These are phyloP conservation scores for Podospora didyma DNA, from an alignment of 495 filamentous ascomycete genomes.

Conservation along the genomic window DNA sequence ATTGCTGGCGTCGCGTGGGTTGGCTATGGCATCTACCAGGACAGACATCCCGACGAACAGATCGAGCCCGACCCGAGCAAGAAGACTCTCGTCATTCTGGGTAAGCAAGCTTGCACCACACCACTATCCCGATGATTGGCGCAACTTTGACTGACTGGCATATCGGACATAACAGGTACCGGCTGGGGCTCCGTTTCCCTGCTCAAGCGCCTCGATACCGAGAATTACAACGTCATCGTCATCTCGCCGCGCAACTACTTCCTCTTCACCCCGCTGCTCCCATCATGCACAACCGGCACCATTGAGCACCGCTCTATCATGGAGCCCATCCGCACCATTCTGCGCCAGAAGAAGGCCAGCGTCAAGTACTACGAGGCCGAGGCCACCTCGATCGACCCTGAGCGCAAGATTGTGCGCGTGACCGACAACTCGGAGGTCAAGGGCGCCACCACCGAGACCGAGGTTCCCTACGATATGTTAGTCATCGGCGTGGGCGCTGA, in stretches of 20 bases:
- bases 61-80: constrained; percentile 75
- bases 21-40: constrained; percentile 75
- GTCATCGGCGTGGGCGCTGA: constrained; percentile 96
- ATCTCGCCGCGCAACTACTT: constrained; percentile 98
- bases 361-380: constrained; percentile 99
- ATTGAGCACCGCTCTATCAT: constrained; percentile 99
- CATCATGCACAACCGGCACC: constrained; percentile 92
- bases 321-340: constrained; percentile 94
- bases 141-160: constrained; percentile 12
- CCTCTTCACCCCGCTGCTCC: constrained; percentile 96
- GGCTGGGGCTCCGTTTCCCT: constrained; percentile 97
- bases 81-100: constrained; percentile 96
- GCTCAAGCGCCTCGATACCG: constrained; percentile 95
- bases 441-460: constrained; percentile 75
- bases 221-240: constrained; percentile 97
- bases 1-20: constrained; percentile 65
- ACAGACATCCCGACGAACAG: constrained; percentile 80
- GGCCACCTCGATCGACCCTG: constrained; percentile 92
- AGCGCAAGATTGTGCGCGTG: constrained; percentile 80
- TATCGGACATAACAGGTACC: constrained; percentile 55
- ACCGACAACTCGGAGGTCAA: constrained; percentile 91
- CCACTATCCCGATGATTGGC: background rate
- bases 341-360: constrained; percentile 83
- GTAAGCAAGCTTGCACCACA: constrained; percentile 46
- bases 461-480: constrained; percentile 97